A percentile compares a stretch with the other conserved stretches of the same genome.
Evolutionary conservation across 768 basidiomycete genomes (phyloP).

Genomic region (Imleria badia): DNA sequence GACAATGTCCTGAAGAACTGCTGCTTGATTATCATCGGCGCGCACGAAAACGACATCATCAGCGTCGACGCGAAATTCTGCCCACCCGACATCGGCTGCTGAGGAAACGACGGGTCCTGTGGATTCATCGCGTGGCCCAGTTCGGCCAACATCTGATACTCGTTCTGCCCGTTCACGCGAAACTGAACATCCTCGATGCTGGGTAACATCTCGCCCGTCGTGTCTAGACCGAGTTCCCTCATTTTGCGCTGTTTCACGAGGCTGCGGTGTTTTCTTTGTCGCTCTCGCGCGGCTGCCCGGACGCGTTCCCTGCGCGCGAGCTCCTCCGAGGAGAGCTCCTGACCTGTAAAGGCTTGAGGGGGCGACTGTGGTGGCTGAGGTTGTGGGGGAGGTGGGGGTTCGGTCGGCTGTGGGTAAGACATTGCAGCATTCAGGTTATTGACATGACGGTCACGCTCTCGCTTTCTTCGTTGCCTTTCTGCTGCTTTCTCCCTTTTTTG

Average conservation of each 20-base stretch:
- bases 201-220: slow-evolving; percentile 70
- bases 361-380: slow-evolving; percentile 31
- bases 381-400: slow-evolving; percentile 34
- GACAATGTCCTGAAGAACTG: slow-evolving; percentile 70
- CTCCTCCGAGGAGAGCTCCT: slow-evolving; percentile 61
- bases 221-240: slow-evolving; percentile 79
- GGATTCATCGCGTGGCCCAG: slow-evolving; percentile 36
- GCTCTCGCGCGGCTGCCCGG: slow-evolving; percentile 72
- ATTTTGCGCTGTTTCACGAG: slow-evolving; percentile 78
- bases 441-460: slow-evolving; percentile 62
- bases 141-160: slow-evolving; percentile 39
- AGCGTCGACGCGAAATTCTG: slow-evolving; percentile 81
- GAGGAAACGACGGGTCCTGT: slow-evolving; percentile 65
- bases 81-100: slow-evolving; percentile 50
- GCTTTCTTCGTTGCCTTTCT: slow-evolving; percentile 80
- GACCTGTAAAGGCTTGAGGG: slow-evolving; percentile 27
- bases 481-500: slow-evolving; percentile 85
- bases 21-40: slow-evolving; percentile 70
- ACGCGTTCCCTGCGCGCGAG: slow-evolving; percentile 65
- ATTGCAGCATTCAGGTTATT: slow-evolving; percentile 42
- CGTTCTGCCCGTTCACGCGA: slow-evolving; percentile 47
- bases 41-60: slow-evolving; percentile 72
- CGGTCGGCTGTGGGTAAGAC: slow-evolving; percentile 36
- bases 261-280: slow-evolving; percentile 79
- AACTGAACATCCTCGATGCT: slow-evolving; percentile 69